Percentiles rank a stretch among this genome's conserved stretches.
Evolutionary conservation across 345 rosid genomes (phyloP).

Genomic region (Boechera retrofracta): DNA sequence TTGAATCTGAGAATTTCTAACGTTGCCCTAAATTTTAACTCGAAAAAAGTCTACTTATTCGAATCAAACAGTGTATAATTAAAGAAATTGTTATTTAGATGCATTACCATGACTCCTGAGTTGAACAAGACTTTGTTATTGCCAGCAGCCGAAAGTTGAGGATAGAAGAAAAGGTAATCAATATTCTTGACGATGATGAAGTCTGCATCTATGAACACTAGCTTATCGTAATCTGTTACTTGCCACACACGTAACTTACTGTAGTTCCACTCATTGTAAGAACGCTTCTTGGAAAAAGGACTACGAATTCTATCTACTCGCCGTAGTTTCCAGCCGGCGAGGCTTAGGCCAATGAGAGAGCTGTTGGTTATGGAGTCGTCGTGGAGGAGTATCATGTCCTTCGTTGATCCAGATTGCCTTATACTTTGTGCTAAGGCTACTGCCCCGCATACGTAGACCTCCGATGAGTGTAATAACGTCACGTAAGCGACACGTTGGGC

Average conservation of each 20-base stretch:
- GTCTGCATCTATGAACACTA: constrained; percentile 80
- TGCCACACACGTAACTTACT: constrained; percentile 87
- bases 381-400: constrained; percentile 72
- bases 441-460: constrained; percentile 88
- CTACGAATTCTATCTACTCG: constrained; percentile 62
- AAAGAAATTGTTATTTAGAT: not conserved
- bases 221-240: constrained; percentile 57
- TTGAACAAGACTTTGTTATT: constrained; percentile 63
- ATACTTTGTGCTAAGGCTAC: constrained; percentile 90
- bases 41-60: not conserved
- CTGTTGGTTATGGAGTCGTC: constrained; percentile 53
- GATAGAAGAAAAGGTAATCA: constrained; percentile 61
- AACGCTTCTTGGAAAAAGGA: constrained; percentile 56
- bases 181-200: constrained; percentile 62
- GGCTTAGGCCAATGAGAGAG: constrained; percentile 54
- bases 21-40: no score
- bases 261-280: constrained; percentile 93
- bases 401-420: constrained; percentile 51
- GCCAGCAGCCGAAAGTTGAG: constrained; percentile 65
- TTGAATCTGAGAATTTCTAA: no score
- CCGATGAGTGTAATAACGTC: constrained; percentile 82
- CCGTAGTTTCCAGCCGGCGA: constrained; percentile 70
- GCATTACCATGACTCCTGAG: constrained; percentile 78
- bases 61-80: not conserved
- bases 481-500: constrained; percentile 64